Conservation (phyloP, 139 green algal genomes). For the Bryopsis sp. region DNA sequence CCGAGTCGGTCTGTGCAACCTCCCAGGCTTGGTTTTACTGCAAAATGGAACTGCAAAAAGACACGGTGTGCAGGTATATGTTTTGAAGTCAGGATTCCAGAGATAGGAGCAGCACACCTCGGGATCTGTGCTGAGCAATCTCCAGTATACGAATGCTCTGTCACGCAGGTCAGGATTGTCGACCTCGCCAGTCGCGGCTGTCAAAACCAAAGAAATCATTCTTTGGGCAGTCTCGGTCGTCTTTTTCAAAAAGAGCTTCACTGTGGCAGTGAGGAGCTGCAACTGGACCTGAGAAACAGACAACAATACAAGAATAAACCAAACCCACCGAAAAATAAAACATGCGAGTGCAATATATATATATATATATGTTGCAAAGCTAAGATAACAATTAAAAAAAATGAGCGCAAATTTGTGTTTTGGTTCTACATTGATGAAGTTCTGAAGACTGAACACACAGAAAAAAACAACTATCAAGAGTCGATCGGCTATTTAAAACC, state of each 20-base stretch:
- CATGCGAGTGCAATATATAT: background rate
- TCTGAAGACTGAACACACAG: too few species aligned
- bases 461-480: too few species aligned
- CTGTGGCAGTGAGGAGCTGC: slow-evolving; percentile 92
- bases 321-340: too few species aligned
- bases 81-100: background rate
- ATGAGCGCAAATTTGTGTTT: too few species aligned
- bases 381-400: too few species aligned
- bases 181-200: slow-evolving; percentile 81
- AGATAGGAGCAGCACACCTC: slow-evolving; percentile 58
- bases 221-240: slow-evolving; percentile 67
- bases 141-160: slow-evolving; percentile 97
- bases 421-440: too few species aligned
- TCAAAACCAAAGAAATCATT: slow-evolving; percentile 90
- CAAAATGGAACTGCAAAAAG: too few species aligned
- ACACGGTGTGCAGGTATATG: too few species aligned
- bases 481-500: too few species aligned
- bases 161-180: slow-evolving; percentile 98
- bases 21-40: too few species aligned
- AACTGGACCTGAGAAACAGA: slow-evolving; percentile 73
- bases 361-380: background rate
- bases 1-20: too few species aligned
- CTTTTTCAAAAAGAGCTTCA: slow-evolving; percentile 99
- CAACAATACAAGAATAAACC: too few species aligned
- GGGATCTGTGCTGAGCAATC: slow-evolving; percentile 91